phyloP scores from a whole-genome alignment of 164 flowering plant species.

The Vitis cinerea region DNA sequence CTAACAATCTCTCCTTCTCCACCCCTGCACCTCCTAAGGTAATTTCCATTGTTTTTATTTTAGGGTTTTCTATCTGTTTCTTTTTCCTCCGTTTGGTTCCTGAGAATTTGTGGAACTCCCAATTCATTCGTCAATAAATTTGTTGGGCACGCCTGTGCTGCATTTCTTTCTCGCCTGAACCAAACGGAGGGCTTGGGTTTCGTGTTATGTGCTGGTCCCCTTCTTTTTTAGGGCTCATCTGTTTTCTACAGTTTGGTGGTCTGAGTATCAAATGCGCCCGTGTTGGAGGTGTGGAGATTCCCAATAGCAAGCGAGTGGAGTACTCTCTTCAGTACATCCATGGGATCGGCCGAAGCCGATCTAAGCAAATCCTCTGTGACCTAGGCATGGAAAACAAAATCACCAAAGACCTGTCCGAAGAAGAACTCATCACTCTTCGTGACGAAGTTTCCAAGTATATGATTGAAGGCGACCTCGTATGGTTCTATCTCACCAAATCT shows the following conservation, averaged over 20 bases:
- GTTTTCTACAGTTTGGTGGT: slow-evolving; percentile 38
- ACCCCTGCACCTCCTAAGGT: slow-evolving; percentile 50
- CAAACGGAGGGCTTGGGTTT: neutral
- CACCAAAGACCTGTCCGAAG: slow-evolving; percentile 80
- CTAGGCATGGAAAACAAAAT: slow-evolving; percentile 71
- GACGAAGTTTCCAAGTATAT: slow-evolving; percentile 89
- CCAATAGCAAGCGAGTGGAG: slow-evolving; percentile 83
- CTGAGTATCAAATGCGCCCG: slow-evolving; percentile 73
- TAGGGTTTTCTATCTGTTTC: neutral
- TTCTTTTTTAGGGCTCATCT: neutral
- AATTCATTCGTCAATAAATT: too few relatives aligned
- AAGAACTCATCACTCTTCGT: slow-evolving; percentile 71
- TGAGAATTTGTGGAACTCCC: neutral
- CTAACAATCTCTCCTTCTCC: slow-evolving; percentile 30
- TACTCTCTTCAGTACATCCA: slow-evolving; percentile 89
- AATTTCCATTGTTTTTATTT: neutral
- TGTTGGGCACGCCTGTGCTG: too few relatives aligned
- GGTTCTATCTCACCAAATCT: neutral
- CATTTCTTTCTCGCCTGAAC: neutral
- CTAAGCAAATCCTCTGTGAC: slow-evolving; percentile 67
- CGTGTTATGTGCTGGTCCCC: neutral
- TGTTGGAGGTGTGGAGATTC: slow-evolving; percentile 96
- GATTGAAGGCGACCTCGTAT: slow-evolving; percentile 96
- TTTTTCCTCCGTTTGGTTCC: neutral
- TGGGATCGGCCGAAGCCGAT: slow-evolving; percentile 76